Conservation (phyloP, 306 rosid genomes). For the Rosa persica region DNA sequence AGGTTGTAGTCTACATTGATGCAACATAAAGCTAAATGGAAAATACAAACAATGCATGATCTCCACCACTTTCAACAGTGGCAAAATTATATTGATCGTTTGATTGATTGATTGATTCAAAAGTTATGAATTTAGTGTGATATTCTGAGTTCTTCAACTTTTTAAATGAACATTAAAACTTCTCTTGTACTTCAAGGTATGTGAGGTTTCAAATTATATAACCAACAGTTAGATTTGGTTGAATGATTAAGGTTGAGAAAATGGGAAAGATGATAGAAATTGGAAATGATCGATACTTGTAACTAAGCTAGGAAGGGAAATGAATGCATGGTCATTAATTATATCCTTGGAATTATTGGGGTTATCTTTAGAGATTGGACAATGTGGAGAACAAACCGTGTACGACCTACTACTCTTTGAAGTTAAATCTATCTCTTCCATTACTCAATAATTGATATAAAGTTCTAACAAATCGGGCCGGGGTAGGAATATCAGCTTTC, state of each 20-base stretch:
- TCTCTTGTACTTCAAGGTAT: not conserved
- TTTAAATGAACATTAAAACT: not conserved
- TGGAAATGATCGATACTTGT: not conserved
- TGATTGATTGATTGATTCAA: not conserved
- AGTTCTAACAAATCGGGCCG: not conserved
- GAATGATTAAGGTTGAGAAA: not conserved
- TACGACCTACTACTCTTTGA: not conserved
- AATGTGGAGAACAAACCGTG: not conserved
- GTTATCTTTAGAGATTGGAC: not conserved
- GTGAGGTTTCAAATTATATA: not conserved
- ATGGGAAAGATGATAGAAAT: not conserved
- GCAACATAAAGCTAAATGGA: constrained; percentile 17
- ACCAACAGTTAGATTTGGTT: not conserved
- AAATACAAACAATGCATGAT: not conserved
- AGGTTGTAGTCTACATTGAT: constrained; percentile 11
- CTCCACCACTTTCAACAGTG: constrained; percentile 4
- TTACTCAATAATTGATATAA: not conserved
- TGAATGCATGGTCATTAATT: not conserved
- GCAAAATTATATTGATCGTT: not conserved
- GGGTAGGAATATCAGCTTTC: not conserved
- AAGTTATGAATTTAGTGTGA: not conserved
- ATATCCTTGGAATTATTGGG: not conserved
- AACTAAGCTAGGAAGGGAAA: not conserved
- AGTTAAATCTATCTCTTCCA: not conserved
- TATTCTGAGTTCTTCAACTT: too few species aligned